Conservation (phyloP, 805 yeast genomes). For the Tetrapisispora fleetii region DNA sequence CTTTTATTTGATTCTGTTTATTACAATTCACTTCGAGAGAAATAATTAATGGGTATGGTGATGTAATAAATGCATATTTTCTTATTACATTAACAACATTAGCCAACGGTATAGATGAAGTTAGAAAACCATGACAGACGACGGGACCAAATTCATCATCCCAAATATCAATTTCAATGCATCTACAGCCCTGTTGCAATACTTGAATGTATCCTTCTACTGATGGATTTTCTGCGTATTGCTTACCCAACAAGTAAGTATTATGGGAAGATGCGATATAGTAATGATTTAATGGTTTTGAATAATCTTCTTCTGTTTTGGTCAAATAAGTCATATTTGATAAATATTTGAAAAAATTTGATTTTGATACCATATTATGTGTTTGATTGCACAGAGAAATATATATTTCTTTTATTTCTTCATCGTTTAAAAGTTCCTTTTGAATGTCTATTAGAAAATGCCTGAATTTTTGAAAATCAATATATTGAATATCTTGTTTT, state of each 20-base stretch:
- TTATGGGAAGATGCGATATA: conserved; percentile 90
- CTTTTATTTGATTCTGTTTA: conserved; percentile 51
- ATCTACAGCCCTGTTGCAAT: conserved; percentile 84
- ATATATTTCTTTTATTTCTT: conserved; percentile 30
- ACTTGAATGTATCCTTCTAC: conserved; percentile 83
- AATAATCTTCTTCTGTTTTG: conserved; percentile 30
- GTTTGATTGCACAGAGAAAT: conserved; percentile 26
- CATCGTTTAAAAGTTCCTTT: conserved; percentile 31
- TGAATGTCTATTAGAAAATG: conserved; percentile 43
- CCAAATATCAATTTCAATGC: conserved; percentile 95
- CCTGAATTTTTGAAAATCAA: conserved; percentile 28
- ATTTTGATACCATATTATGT: conserved; percentile 12
- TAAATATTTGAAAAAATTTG: conserved; percentile 23
- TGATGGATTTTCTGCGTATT: conserved; percentile 77
- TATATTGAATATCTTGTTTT: conserved; percentile 7
- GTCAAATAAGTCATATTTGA: conserved; percentile 24
- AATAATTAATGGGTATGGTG: conserved; percentile 76
- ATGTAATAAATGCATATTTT: conserved; percentile 79
- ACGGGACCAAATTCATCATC: conserved; percentile 75
- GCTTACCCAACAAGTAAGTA: conserved; percentile 82
- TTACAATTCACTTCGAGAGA: conserved; percentile 83
- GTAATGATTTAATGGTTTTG: conserved; percentile 72
- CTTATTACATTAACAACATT: conserved; percentile 65
- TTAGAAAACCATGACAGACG: conserved; percentile 86
- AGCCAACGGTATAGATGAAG: conserved; percentile 57